These are phyloP conservation scores for Microthyrium microscopicum DNA, from an alignment of 2,329 filamentous ascomycete species.

Conservation along the genomic window DNA sequence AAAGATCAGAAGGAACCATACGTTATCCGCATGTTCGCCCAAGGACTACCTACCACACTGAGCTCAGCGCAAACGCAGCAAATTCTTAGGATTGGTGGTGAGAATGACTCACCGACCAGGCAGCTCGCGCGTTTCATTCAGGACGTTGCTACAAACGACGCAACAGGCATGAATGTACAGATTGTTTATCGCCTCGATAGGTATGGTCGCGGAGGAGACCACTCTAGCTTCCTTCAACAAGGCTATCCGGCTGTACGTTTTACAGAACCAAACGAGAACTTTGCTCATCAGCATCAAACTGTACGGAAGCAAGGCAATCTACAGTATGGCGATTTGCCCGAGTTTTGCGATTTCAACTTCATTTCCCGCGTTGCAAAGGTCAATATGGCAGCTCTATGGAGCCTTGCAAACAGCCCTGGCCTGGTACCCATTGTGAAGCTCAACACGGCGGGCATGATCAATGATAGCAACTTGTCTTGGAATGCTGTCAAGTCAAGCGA, in stretches of 20 bases:
- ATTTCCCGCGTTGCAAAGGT: conserved; percentile 37
- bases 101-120: conserved; percentile 38
- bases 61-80: conserved; percentile 20
- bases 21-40: conserved; percentile 39
- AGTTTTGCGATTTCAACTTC: conserved; percentile 42
- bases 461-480: conserved; percentile 36
- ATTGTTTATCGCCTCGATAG: conserved; percentile 40
- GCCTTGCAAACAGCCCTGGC: conserved; percentile 34
- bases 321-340: conserved; percentile 37
- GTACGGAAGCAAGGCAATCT: conserved; percentile 31
- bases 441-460: conserved; percentile 29
- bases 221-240: conserved; percentile 36
- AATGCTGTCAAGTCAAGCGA: conserved; percentile 18
- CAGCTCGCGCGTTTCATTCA: conserved; percentile 38
- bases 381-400: conserved; percentile 38
- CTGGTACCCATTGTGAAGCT: conserved; percentile 33
- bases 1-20: conserved; percentile 30
- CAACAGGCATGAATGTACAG: conserved; percentile 38
- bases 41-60: conserved; percentile 30
- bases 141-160: conserved; percentile 35
- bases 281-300: conserved; percentile 41
- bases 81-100: conserved; percentile 26
- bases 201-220: conserved; percentile 40
- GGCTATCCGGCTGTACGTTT: conserved; percentile 39
- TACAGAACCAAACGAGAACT: conserved; percentile 42